Evolutionary conservation across 2,329 filamentous ascomycete species (phyloP).

Genomic region (Sporothrix pseudoabietina): DNA sequence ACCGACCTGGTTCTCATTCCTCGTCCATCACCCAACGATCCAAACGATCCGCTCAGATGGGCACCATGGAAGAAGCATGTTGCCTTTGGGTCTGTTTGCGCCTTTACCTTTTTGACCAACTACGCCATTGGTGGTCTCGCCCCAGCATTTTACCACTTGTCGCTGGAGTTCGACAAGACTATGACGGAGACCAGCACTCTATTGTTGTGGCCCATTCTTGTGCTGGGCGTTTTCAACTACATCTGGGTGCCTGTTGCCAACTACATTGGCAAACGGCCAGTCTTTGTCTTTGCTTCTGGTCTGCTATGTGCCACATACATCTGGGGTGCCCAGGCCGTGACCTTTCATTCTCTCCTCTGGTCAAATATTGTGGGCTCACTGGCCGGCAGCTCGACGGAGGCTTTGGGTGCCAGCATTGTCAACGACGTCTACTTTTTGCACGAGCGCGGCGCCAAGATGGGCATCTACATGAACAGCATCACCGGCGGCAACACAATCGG

Average conservation of each 20-base stretch:
- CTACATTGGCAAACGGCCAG: slow-evolving; percentile 50
- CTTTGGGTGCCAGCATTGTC: slow-evolving; percentile 45
- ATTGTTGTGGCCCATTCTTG: slow-evolving; percentile 49
- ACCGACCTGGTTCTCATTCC: slow-evolving; percentile 47
- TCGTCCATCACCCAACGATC: slow-evolving; percentile 47
- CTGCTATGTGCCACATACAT: slow-evolving; percentile 46
- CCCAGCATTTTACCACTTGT: slow-evolving; percentile 49
- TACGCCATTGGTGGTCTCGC: slow-evolving; percentile 50
- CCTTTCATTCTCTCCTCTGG: slow-evolving; percentile 49
- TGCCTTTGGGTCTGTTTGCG: slow-evolving; percentile 47
- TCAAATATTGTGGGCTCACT: slow-evolving; percentile 50
- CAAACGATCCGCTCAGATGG: slow-evolving; percentile 54
- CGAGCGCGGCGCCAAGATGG: slow-evolving; percentile 41
- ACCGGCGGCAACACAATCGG: slow-evolving; percentile 41
- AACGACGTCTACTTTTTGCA: slow-evolving; percentile 43
- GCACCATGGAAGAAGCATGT: slow-evolving; percentile 49
- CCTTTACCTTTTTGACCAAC: slow-evolving; percentile 52
- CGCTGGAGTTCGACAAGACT: slow-evolving; percentile 48
- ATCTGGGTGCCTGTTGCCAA: slow-evolving; percentile 53
- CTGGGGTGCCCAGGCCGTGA: slow-evolving; percentile 48
- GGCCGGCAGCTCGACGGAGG: slow-evolving; percentile 49
- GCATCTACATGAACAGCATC: slow-evolving; percentile 41
- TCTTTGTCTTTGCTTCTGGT: slow-evolving; percentile 48
- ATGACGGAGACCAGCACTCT: slow-evolving; percentile 48
- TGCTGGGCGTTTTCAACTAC: slow-evolving; percentile 52